These are phyloP conservation scores for Sporothrix dimorphospora DNA, from an alignment of 2,329 filamentous ascomycete species.

Conservation along the genomic window DNA sequence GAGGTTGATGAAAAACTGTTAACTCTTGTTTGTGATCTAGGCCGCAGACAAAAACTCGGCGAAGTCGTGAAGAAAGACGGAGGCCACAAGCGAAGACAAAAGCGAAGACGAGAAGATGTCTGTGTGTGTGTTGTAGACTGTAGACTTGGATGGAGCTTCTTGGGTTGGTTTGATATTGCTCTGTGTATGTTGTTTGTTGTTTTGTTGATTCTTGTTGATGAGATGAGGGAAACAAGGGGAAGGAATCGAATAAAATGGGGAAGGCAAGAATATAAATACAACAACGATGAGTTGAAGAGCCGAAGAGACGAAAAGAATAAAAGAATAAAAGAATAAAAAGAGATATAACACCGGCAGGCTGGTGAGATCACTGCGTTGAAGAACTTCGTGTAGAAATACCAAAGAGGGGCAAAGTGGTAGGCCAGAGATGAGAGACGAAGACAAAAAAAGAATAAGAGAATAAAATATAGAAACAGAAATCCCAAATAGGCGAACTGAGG, in stretches of 20 bases:
- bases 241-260: conserved; percentile 21
- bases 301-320: conserved; percentile 2
- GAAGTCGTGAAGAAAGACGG: background rate
- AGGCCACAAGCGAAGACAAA: background rate
- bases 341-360: conserved; percentile 12
- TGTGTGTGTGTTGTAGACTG: background rate
- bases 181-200: conserved; percentile 19
- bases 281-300: conserved; percentile 15
- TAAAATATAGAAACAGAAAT: conserved; percentile 20
- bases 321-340: conserved; percentile 1
- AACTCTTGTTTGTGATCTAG: background rate
- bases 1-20: background rate
- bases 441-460: conserved; percentile 15
- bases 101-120: background rate
- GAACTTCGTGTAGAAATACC: conserved; percentile 6
- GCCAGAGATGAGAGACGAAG: conserved; percentile 8
- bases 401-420: background rate
- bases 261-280: conserved; percentile 29
- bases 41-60: background rate
- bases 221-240: conserved; percentile 19
- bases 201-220: conserved; percentile 4
- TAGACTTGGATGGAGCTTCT: background rate
- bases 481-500: conserved; percentile 24
- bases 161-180: conserved; percentile 19
- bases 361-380: conserved; percentile 17